phyloP scores from a whole-genome alignment of 345 rosid genomes.

The Noccaea bulbosa region DNA sequence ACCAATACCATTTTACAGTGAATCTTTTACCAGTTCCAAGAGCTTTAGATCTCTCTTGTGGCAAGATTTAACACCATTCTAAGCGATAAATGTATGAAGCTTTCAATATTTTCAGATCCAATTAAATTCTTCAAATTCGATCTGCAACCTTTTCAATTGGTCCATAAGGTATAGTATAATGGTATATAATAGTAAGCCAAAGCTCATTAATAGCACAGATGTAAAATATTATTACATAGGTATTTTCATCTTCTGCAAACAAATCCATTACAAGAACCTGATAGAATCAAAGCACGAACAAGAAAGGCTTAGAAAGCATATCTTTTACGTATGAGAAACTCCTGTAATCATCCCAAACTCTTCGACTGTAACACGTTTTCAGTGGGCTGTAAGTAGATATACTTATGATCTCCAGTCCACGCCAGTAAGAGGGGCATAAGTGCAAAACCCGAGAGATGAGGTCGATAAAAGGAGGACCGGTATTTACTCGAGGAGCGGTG shows the following conservation, averaged over 20 bases:
- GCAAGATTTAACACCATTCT: neutral
- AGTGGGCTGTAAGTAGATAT: conserved; percentile 24
- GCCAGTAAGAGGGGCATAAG: conserved; percentile 28
- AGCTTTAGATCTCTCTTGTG: neutral
- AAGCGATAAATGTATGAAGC: neutral
- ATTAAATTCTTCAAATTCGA: neutral
- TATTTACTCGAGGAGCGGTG: conserved; percentile 33
- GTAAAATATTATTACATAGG: conserved; percentile 34
- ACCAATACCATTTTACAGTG: conserved; percentile 4
- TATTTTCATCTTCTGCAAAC: conserved; percentile 33
- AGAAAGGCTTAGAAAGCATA: too few species aligned
- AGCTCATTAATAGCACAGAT: conserved; percentile 36
- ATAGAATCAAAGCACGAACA: conserved; percentile 30
- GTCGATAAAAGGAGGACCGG: conserved; percentile 41
- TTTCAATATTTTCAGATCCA: neutral
- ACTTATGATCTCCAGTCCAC: conserved; percentile 33
- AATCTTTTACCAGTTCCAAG: neutral
- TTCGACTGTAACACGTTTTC: conserved; percentile 33
- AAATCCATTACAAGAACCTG: conserved; percentile 44
- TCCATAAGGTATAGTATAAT: neutral
- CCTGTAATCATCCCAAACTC: conserved; percentile 26
- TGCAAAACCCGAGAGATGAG: conserved; percentile 36
- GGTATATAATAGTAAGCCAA: conserved; percentile 13
- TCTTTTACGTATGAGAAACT: conserved; percentile 27
- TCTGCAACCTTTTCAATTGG: conserved; percentile 4